phyloP scores from a whole-genome alignment of 2,329 filamentous ascomycete species.

The Colletotrichum phormii region DNA sequence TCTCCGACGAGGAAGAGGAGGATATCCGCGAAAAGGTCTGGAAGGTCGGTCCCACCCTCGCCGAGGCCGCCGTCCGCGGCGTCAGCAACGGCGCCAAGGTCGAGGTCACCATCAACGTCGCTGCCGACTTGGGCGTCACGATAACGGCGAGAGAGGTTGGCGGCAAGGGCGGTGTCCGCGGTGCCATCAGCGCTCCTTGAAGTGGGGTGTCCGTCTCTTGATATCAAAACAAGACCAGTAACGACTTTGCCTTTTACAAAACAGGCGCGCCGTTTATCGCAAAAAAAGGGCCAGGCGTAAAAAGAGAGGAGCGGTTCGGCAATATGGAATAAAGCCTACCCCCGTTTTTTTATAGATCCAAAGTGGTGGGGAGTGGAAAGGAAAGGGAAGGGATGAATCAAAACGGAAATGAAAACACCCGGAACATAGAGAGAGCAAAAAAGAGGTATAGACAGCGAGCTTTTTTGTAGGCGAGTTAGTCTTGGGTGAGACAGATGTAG shows the following conservation, averaged over 20 bases:
- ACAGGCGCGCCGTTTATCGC: not conserved
- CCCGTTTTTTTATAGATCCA: no score
- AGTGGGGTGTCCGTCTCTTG: not conserved
- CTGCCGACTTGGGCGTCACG: constrained; percentile 81
- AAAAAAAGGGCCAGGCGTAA: constrained; percentile 7
- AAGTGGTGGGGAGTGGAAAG: not conserved
- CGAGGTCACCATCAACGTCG: constrained; percentile 92
- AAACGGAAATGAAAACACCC: constrained; percentile 21
- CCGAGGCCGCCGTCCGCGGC: constrained; percentile 85
- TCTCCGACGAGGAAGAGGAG: constrained; percentile 80
- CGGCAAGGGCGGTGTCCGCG: constrained; percentile 85
- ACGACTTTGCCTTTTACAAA: not conserved
- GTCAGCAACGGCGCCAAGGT: constrained; percentile 92
- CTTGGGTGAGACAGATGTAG: not conserved
- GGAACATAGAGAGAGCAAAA: constrained; percentile 27
- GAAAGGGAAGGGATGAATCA: not conserved
- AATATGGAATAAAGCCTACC: no score
- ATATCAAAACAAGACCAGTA: no score
- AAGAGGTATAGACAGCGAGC: constrained; percentile 22
- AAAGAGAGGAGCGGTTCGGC: not conserved
- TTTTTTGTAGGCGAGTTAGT: not conserved
- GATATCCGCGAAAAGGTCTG: constrained; percentile 91
- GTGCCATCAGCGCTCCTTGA: constrained; percentile 55
- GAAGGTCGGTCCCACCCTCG: constrained; percentile 86
- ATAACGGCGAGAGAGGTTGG: constrained; percentile 88